Percentiles rank a stretch among this genome's conserved stretches.
Conservation (phyloP, 805 yeast species). For the Ogataea corticis region DNA sequence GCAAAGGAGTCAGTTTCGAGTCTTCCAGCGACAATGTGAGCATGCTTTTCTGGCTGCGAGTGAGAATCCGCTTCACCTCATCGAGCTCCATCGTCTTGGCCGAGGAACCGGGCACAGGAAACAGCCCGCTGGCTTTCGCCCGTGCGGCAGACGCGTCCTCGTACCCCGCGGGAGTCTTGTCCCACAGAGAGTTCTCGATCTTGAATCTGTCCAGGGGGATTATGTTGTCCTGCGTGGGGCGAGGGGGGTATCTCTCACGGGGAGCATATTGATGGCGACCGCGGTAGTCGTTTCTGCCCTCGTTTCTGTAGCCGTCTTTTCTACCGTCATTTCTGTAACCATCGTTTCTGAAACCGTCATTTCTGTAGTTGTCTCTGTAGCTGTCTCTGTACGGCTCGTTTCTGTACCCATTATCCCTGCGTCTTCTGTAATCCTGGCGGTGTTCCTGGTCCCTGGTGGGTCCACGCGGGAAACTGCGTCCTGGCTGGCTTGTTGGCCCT, state of each 20-base stretch:
- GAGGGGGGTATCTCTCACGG: too few relatives aligned
- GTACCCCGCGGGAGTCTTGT: constrained; percentile 64
- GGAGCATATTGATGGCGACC: constrained; percentile 2
- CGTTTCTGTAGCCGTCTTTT: too few relatives aligned
- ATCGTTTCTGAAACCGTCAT: too few relatives aligned
- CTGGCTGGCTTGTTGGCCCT: not conserved
- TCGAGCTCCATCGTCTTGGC: constrained; percentile 41
- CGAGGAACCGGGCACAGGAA: constrained; percentile 65
- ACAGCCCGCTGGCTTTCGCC: constrained; percentile 77
- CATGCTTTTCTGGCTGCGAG: constrained; percentile 15
- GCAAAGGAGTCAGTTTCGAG: constrained; percentile 26
- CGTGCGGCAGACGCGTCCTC: constrained; percentile 72
- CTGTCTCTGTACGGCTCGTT: not conserved
- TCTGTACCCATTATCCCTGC: constrained; percentile 4
- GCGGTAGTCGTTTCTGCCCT: constrained; percentile 21
- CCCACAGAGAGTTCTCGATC: constrained; percentile 56
- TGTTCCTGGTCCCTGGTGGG: constrained; percentile 4
- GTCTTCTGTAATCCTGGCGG: not conserved
- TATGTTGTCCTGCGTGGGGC: too few relatives aligned
- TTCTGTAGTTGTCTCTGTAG: constrained; percentile 4
- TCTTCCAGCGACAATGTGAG: constrained; percentile 21
- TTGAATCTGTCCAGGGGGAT: not conserved
- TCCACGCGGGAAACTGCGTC: constrained; percentile 6
- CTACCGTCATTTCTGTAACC: too few relatives aligned
- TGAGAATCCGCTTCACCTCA: constrained; percentile 30